These are phyloP conservation scores for Pestalotiopsis sp. DNA, from an alignment of 2,329 filamentous ascomycete genomes.

Conservation along the genomic window DNA sequence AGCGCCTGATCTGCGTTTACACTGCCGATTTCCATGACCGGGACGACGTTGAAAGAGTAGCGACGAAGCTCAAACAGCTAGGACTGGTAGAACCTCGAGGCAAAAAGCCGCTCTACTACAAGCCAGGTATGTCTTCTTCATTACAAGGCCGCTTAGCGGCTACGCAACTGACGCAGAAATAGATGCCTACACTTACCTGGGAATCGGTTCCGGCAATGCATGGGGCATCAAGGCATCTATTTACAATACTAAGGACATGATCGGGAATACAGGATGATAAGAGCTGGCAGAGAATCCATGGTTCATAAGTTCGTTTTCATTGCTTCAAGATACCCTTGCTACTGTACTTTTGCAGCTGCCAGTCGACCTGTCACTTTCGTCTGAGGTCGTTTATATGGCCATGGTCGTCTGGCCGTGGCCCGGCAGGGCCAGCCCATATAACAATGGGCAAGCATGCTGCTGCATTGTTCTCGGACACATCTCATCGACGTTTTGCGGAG, in stretches of 20 bases:
- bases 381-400: background rate
- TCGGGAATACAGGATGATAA: constrained; percentile 25
- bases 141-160: background rate
- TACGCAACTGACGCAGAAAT: background rate
- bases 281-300: constrained; percentile 14
- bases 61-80: constrained; percentile 63
- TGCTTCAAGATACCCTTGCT: constrained; percentile 15
- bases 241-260: constrained; percentile 50
- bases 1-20: constrained; percentile 75
- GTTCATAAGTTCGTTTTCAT: background rate
- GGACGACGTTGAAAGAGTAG: constrained; percentile 69
- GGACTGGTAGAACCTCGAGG: constrained; percentile 54
- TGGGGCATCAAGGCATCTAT: constrained; percentile 65
- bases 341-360: background rate
- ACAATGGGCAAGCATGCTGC: background rate
- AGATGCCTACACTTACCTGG: constrained; percentile 72
- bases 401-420: background rate
- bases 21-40: constrained; percentile 73
- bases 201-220: constrained; percentile 61
- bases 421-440: background rate
- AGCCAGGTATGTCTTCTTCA: constrained; percentile 58
- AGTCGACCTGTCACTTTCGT: background rate
- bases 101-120: constrained; percentile 70
- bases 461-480: background rate
- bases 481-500: background rate